phyloP scores from a whole-genome alignment of 73 alveolate genomes.

The Loxodes magnus region DNA sequence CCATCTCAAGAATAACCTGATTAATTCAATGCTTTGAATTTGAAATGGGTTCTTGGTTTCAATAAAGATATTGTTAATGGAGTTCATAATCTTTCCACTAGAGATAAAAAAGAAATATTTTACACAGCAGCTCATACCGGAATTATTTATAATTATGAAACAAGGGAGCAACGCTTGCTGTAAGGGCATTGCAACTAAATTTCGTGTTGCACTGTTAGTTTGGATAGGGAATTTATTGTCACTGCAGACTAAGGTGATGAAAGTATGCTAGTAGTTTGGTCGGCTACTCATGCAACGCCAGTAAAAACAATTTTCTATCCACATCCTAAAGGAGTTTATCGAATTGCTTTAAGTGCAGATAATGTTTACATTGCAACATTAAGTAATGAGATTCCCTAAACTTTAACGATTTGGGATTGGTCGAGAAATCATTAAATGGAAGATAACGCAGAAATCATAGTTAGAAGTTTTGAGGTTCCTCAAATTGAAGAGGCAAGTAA shows the following conservation, averaged over 20 bases:
- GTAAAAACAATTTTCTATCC: conserved; percentile 86
- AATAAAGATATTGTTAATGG: conserved; percentile 80
- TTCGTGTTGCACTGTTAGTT: conserved; percentile 84
- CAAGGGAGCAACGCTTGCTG: conserved; percentile 76
- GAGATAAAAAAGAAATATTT: conserved; percentile 73
- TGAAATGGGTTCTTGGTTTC: conserved; percentile 85
- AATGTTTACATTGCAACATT: conserved; percentile 24
- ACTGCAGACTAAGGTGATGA: conserved; percentile 97
- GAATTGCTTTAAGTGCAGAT: conserved; percentile 55
- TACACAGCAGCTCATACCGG: conserved; percentile 98
- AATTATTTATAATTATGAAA: conserved; percentile 85
- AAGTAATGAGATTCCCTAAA: conserved; percentile 9
- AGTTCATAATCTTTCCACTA: conserved; percentile 86
- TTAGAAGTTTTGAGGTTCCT: conserved; percentile 8
- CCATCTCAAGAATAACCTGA: not conserved
- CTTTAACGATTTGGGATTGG: conserved; percentile 43
- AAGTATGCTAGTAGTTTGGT: conserved; percentile 95
- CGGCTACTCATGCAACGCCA: conserved; percentile 87
- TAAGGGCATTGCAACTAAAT: conserved; percentile 92
- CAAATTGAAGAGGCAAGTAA: not conserved
- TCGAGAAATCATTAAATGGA: conserved; percentile 3
- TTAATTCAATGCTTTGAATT: conserved; percentile 27
- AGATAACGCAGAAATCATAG: not conserved
- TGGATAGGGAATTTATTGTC: conserved; percentile 79
- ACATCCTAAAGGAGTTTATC: conserved; percentile 88